Evolutionary conservation across 352 stramenopile species (phyloP).

Genomic region (Phytopythium kandeliae): DNA sequence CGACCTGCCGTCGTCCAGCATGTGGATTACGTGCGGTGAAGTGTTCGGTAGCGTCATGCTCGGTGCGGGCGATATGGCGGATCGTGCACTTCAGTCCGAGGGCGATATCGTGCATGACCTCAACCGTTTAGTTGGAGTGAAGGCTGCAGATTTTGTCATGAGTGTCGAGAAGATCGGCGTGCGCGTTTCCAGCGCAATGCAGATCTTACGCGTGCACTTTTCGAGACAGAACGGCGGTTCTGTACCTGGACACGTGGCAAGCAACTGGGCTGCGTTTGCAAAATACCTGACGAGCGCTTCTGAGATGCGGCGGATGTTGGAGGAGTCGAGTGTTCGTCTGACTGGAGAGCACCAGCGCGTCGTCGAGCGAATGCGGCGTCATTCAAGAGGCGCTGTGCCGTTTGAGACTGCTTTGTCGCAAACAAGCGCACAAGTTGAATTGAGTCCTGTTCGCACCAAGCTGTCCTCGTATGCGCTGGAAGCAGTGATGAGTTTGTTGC

Average conservation of each 20-base stretch:
- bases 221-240: constrained; percentile 25
- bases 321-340: constrained; percentile 47
- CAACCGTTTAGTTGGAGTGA: constrained; percentile 31
- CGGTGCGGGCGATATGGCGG: constrained; percentile 19
- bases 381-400: constrained; percentile 3
- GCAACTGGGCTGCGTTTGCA: constrained; percentile 44
- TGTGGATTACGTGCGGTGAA: constrained; percentile 56
- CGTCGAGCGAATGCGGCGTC: constrained; percentile 20
- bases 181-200: constrained; percentile 35
- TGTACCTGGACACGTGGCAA: constrained; percentile 30
- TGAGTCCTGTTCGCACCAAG: constrained; percentile 38
- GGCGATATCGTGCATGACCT: constrained; percentile 29
- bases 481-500: neutral
- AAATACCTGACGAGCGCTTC: constrained; percentile 33
- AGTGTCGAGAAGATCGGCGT: constrained; percentile 54
- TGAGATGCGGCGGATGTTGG: constrained; percentile 38
- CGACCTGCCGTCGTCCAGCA: constrained; percentile 13
- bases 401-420: constrained; percentile 21
- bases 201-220: constrained; percentile 36
- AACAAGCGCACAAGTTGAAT: constrained; percentile 31
- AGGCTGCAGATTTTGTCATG: constrained; percentile 42
- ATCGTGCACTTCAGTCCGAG: constrained; percentile 13
- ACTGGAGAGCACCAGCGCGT: constrained; percentile 39
- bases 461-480: constrained; percentile 39
- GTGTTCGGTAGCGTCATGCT: constrained; percentile 51